Evolutionary conservation across 1,284 basidiomycete genomes (phyloP).

Genomic region (Cutaneotrichosporon mucoides): DNA sequence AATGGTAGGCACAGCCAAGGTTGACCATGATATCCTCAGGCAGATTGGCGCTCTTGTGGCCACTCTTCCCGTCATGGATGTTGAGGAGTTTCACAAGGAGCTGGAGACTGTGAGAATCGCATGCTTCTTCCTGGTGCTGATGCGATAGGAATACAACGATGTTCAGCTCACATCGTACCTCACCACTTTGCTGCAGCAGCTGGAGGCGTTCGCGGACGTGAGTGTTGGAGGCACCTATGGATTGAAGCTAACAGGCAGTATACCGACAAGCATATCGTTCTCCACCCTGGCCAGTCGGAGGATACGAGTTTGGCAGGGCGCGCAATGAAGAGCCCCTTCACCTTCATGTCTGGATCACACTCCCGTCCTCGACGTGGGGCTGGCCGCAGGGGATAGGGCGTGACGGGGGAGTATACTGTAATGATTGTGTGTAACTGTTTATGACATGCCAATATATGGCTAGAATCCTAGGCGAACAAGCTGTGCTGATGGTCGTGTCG

Average conservation of each 20-base stretch:
- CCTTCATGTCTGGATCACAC: too few relatives aligned
- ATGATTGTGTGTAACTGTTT: too few relatives aligned
- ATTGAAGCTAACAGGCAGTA: constrained; percentile 21
- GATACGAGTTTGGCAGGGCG: neutral
- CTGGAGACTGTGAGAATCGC: constrained; percentile 65
- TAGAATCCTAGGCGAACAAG: too few relatives aligned
- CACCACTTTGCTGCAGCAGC: constrained; percentile 78
- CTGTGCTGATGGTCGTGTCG: too few relatives aligned
- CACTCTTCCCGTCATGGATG: constrained; percentile 78
- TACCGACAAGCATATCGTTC: constrained; percentile 27
- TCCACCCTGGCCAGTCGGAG: constrained; percentile 15
- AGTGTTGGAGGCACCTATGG: constrained; percentile 33
- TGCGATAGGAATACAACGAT: constrained; percentile 82
- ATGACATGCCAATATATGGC: too few relatives aligned
- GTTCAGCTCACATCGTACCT: constrained; percentile 88
- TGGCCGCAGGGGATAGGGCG: too few relatives aligned
- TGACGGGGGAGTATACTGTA: too few relatives aligned
- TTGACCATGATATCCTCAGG: constrained; percentile 76
- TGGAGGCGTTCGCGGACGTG: constrained; percentile 84
- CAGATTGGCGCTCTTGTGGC: constrained; percentile 82
- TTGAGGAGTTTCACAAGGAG: constrained; percentile 71
- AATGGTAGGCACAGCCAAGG: constrained; percentile 58
- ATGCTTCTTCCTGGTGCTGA: neutral
- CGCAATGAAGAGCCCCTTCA: neutral
- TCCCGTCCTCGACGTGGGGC: too few relatives aligned